These are phyloP conservation scores for Rhodotorula sp. DNA, from an alignment of 1,284 basidiomycete species.

Conservation along the genomic window DNA sequence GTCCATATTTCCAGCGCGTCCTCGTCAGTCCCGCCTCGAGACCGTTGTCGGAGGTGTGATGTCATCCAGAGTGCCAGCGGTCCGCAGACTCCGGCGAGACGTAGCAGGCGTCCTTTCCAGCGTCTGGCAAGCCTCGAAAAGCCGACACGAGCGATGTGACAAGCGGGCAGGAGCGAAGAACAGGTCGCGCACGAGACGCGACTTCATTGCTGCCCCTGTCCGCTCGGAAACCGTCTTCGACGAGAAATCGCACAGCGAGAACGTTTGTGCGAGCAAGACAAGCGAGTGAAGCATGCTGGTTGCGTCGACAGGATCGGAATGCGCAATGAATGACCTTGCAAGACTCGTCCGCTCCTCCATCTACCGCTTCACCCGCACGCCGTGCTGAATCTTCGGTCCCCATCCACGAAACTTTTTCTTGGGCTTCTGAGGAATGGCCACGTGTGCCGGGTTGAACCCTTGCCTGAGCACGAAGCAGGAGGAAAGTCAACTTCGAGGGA, in stretches of 20 bases:
- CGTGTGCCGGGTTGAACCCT: slow-evolving; percentile 21
- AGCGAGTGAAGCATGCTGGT: not conserved
- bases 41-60: not conserved
- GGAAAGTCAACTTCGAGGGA: not conserved
- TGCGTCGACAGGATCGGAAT: too few relatives aligned
- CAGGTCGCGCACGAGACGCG: too few relatives aligned
- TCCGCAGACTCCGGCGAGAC: not conserved
- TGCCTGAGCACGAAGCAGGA: slow-evolving; percentile 13
- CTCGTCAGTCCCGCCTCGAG: not conserved
- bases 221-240: too few relatives aligned
- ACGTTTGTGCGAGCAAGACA: too few relatives aligned
- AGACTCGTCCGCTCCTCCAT: not conserved
- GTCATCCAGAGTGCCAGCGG: not conserved
- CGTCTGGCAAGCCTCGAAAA: not conserved
- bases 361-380: slow-evolving; percentile 26
- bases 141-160: too few relatives aligned
- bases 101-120: not conserved
- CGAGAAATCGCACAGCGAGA: too few relatives aligned
- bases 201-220: too few relatives aligned
- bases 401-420: slow-evolving; percentile 34
- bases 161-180: too few relatives aligned
- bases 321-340: not conserved
- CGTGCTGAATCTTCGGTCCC: slow-evolving; percentile 34
- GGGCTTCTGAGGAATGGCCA: slow-evolving; percentile 22
- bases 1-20: not conserved